These are phyloP conservation scores for Nigrograna mackinnonii DNA, from an alignment of 2,329 filamentous ascomycete genomes.

Conservation along the genomic window DNA sequence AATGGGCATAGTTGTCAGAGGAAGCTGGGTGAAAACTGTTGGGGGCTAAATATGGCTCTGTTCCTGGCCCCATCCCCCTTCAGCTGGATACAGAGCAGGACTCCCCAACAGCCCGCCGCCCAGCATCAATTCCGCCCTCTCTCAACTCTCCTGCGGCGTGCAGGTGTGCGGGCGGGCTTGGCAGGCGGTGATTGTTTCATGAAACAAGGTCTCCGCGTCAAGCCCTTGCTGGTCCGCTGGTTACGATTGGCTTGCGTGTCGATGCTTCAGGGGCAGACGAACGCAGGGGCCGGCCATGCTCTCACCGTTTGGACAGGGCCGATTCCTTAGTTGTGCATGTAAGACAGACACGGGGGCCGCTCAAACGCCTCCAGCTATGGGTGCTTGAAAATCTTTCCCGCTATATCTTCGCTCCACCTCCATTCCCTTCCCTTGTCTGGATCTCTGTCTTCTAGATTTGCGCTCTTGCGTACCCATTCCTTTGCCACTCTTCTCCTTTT, in stretches of 20 bases:
- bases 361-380: constrained; percentile 3
- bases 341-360: constrained; percentile 13
- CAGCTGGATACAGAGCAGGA: constrained; percentile 4
- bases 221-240: constrained; percentile 17
- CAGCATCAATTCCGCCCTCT: too few relatives aligned
- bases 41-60: constrained; percentile 10
- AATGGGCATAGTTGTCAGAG: constrained; percentile 9
- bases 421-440: constrained; percentile 6
- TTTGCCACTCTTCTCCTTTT: constrained; percentile 9
- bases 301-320: constrained; percentile 8
- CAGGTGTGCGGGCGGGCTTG: constrained; percentile 14
- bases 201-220: constrained; percentile 23
- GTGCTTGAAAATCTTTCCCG: constrained; percentile 16
- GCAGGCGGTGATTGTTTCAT: constrained; percentile 18
- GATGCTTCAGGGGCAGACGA: constrained; percentile 9
- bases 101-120: too few relatives aligned
- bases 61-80: constrained; percentile 6
- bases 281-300: constrained; percentile 19
- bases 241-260: too few relatives aligned
- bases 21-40: too few relatives aligned
- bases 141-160: constrained; percentile 8
- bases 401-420: constrained; percentile 16
- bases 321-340: constrained; percentile 8
- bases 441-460: background rate
- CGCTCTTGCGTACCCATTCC: constrained; percentile 3